These are phyloP conservation scores for Moricandia arvensis DNA, from an alignment of 345 rosid species.

Conservation along the genomic window DNA sequence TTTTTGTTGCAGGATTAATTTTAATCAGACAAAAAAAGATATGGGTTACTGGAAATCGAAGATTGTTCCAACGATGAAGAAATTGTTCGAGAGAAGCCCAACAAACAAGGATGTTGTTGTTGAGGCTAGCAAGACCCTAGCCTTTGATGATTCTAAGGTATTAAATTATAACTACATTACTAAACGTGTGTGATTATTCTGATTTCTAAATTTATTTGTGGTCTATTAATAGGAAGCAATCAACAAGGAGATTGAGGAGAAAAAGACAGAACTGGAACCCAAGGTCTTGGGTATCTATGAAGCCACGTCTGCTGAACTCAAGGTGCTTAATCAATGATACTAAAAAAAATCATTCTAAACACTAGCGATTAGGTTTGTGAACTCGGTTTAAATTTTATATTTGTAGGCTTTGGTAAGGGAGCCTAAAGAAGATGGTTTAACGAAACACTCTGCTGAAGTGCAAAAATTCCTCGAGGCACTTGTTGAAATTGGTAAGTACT, in stretches of 20 bases:
- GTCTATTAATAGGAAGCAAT: constrained; percentile 8
- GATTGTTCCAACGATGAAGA: constrained; percentile 78
- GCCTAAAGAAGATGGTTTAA: constrained; percentile 14
- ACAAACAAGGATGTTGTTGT: constrained; percentile 62
- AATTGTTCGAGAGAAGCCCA: constrained; percentile 61
- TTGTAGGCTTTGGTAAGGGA: constrained; percentile 12
- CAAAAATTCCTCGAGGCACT: constrained; percentile 16
- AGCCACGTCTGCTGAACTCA: constrained; percentile 19
- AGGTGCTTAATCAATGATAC: constrained; percentile 5
- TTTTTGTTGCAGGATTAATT: background rate
- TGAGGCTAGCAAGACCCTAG: constrained; percentile 29
- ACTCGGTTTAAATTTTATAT: background rate
- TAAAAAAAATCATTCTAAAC: background rate
- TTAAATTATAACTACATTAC: background rate
- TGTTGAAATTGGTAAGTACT: constrained; percentile 8
- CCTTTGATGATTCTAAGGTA: constrained; percentile 19
- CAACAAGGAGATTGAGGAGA: constrained; percentile 22
- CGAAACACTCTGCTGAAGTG: constrained; percentile 3
- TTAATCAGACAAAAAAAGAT: background rate
- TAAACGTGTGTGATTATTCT: background rate
- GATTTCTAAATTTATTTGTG: background rate
- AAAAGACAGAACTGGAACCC: background rate
- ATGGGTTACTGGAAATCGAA: constrained; percentile 86
- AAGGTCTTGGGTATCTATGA: constrained; percentile 7
- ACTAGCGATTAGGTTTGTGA: background rate